Base-by-base conservation (phyloP, 2,329 filamentous ascomycete genomes). In the Tolypocladium ovalisporum region DNA sequence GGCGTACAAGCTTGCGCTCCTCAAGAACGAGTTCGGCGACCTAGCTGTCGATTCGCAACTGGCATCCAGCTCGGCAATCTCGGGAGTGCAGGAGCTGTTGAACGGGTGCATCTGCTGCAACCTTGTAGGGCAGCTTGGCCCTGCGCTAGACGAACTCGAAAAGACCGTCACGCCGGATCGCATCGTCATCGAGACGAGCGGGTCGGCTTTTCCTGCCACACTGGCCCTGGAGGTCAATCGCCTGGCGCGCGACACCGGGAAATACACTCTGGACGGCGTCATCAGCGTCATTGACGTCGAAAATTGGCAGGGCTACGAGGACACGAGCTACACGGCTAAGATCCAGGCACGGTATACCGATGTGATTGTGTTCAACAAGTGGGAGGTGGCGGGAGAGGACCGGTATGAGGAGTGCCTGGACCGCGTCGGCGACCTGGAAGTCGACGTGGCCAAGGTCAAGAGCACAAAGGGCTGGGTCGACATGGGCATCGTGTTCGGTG, bases 51-150 rank as follows among this genome's bases (percentile, higher is more conserved):
- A 99, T 77, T 94, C 89, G 1, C 89, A 96, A 71, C 86, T 99
- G 35, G 93, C 94, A 19, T 80, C 88, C 0, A 88, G 88, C 17
- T 84, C 84, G 54, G 86, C 92, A 61, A 91, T 99, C 64, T 87
- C 90, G 1, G 93, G 91, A 57, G 92, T 96, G 5, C 88, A 89
- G 65, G 94, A 99, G 73, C 81, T 99, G 1, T 86, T 99, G 56
- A 96, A 96, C 71, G 94, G 93, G 63, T 97, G 94, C 75, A 97
- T 99, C 73, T 99, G 94, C 82, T 99, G 94, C 77, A 97, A 97
- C 70, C 87, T 97, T 32, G 93, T 99, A 60, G 94, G 94, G 19
- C 90, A 96, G 71, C 84, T 99, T 9, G 83, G 84, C 59, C 85
- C 88, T 53, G 92, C 93, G 1, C 84, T 99, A 22, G 75, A 81